Evolutionary conservation across 345 rosid genomes (phyloP).

Genomic region (Gossypium stocksii): DNA sequence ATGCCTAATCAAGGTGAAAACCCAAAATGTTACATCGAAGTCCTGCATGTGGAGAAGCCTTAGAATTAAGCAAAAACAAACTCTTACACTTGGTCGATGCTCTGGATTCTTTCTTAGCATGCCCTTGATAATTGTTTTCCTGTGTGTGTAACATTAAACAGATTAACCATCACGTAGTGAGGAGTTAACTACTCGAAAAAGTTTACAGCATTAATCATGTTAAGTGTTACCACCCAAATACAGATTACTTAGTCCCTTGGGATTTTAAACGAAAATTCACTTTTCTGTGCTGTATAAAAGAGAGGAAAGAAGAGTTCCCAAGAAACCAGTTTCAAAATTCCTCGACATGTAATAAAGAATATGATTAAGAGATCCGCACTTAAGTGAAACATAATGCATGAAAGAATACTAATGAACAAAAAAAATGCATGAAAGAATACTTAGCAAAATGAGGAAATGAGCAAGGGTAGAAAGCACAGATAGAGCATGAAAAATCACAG

Average conservation of each 20-base stretch:
- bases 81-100: slow-evolving; percentile 88
- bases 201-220: neutral
- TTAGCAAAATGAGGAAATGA: neutral
- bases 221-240: neutral
- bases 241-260: neutral
- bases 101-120: slow-evolving; percentile 97
- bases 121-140: slow-evolving; percentile 85
- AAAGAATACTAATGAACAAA: neutral
- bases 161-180: slow-evolving; percentile 13
- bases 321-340: neutral
- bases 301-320: neutral
- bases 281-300: neutral
- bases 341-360: neutral
- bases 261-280: neutral
- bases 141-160: slow-evolving; percentile 31
- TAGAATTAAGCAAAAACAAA: slow-evolving; percentile 24
- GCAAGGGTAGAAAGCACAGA: neutral
- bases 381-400: neutral
- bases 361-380: neutral
- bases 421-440: neutral
- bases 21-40: slow-evolving; percentile 19
- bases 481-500: neutral
- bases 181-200: neutral
- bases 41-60: slow-evolving; percentile 11
- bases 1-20: slow-evolving; percentile 51